phyloP scores from a whole-genome alignment of 768 basidiomycete genomes.

The Paxillus involutus region DNA sequence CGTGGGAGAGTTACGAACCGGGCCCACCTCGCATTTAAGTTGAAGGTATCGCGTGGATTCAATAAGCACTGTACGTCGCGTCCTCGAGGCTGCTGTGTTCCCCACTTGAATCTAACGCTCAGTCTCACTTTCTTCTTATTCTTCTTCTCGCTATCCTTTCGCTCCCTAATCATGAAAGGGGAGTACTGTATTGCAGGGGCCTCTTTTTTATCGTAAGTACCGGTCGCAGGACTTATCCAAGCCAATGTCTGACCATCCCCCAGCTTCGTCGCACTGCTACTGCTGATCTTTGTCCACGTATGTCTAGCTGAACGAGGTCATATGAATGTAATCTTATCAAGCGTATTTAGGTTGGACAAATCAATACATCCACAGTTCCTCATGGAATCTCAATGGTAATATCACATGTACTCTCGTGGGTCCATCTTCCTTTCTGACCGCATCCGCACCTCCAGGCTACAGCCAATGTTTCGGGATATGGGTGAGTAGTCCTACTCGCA shows the following conservation, averaged over 20 bases:
- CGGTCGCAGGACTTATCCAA: not conserved
- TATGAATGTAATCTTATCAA: slow-evolving; percentile 23
- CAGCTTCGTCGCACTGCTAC: slow-evolving; percentile 39
- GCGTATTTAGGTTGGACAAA: slow-evolving; percentile 68
- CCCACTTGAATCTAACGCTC: slow-evolving; percentile 13
- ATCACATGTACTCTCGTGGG: slow-evolving; percentile 3
- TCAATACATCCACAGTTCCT: slow-evolving; percentile 72
- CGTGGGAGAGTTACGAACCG: slow-evolving; percentile 2
- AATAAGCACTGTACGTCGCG: slow-evolving; percentile 8
- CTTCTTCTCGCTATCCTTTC: slow-evolving; percentile 12
- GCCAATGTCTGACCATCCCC: slow-evolving; percentile 13
- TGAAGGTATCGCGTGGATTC: slow-evolving; percentile 18
- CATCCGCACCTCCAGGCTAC: slow-evolving; percentile 45
- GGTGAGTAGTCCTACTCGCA: slow-evolving; percentile 41
- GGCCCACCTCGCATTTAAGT: not conserved
- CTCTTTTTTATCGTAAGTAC: slow-evolving; percentile 67
- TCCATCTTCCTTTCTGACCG: slow-evolving; percentile 14
- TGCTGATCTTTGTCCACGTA: slow-evolving; percentile 84
- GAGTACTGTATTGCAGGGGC: slow-evolving; percentile 76
- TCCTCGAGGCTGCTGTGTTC: slow-evolving; percentile 22
- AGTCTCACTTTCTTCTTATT: slow-evolving; percentile 18
- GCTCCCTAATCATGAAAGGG: slow-evolving; percentile 53
- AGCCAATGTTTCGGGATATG: slow-evolving; percentile 70
- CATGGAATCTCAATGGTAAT: slow-evolving; percentile 72
- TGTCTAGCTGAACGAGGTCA: slow-evolving; percentile 29